These are phyloP conservation scores for Fusarium coicis DNA, from an alignment of 2,329 filamentous ascomycete genomes.

Conservation along the genomic window DNA sequence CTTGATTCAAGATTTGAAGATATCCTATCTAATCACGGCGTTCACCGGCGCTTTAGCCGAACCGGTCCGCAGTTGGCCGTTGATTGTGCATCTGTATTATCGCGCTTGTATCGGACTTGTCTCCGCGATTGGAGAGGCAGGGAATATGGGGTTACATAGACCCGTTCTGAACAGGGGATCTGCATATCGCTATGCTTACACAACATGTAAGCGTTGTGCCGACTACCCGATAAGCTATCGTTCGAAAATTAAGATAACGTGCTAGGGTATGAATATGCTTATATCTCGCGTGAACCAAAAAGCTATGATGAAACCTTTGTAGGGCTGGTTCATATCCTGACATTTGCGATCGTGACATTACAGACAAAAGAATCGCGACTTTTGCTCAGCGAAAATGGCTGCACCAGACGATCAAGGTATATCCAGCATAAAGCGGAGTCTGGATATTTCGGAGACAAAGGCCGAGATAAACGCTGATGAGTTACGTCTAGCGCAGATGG, in stretches of 20 bases:
- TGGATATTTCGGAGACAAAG: not conserved
- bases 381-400: not conserved
- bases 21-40: not conserved
- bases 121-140: not conserved
- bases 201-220: not conserved
- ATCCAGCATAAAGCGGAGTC: not conserved
- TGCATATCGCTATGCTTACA: not conserved
- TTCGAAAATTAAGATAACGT: not conserved
- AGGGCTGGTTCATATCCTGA: no score
- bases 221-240: constrained; percentile 2
- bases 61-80: not conserved
- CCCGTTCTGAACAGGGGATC: not conserved
- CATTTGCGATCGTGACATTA: not conserved
- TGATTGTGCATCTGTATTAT: not conserved
- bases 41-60: not conserved
- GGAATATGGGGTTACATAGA: not conserved
- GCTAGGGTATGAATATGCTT: not conserved
- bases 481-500: not conserved
- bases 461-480: not conserved
- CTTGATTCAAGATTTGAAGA: not conserved
- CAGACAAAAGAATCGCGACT: not conserved
- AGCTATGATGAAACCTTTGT: not conserved
- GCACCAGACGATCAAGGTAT: not conserved
- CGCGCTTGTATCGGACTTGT: not conserved
- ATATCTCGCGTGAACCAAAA: not conserved